These are phyloP conservation scores for Colletotrichum tofieldiae DNA, from an alignment of 2,329 filamentous ascomycete species.

Conservation along the genomic window DNA sequence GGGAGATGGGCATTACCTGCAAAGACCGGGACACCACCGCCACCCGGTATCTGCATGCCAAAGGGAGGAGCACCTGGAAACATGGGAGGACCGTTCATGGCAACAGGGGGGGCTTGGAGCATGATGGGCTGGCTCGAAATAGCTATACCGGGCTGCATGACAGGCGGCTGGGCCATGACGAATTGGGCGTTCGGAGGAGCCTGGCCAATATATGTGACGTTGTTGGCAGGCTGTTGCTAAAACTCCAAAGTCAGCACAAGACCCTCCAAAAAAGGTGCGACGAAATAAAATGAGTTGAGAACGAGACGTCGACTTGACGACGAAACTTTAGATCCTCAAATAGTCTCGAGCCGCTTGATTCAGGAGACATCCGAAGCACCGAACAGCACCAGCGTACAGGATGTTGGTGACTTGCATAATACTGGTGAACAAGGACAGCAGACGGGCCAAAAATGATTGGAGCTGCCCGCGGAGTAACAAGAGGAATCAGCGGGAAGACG, in stretches of 20 bases:
- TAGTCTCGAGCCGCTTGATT: constrained; percentile 15
- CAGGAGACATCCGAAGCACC: neutral
- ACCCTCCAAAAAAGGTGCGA: neutral
- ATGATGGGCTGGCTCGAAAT: constrained; percentile 46
- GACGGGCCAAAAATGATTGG: constrained; percentile 26
- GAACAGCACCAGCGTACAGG: neutral
- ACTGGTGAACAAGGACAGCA: constrained; percentile 42
- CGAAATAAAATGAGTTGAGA: neutral
- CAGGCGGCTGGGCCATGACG: constrained; percentile 53
- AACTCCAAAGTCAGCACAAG: constrained; percentile 40
- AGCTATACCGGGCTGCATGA: constrained; percentile 46
- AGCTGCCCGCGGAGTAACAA: constrained; percentile 17
- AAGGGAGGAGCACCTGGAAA: constrained; percentile 32
- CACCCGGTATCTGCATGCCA: constrained; percentile 34
- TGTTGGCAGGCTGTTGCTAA: constrained; percentile 50
- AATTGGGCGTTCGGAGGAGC: constrained; percentile 47
- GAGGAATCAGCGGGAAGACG: constrained; percentile 46
- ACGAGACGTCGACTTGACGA: neutral
- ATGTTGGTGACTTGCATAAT: constrained; percentile 57
- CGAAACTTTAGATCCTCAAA: neutral
- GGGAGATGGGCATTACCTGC: constrained; percentile 59
- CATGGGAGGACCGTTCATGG: constrained; percentile 25
- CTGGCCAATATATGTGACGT: constrained; percentile 49
- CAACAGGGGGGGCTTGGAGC: constrained; percentile 49
- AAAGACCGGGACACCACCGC: constrained; percentile 31